Evolutionary conservation across 2,329 filamentous ascomycete species (phyloP), one percentile per base, ranked within the genome.

Genomic region (Aspergillus sojae): DNA sequence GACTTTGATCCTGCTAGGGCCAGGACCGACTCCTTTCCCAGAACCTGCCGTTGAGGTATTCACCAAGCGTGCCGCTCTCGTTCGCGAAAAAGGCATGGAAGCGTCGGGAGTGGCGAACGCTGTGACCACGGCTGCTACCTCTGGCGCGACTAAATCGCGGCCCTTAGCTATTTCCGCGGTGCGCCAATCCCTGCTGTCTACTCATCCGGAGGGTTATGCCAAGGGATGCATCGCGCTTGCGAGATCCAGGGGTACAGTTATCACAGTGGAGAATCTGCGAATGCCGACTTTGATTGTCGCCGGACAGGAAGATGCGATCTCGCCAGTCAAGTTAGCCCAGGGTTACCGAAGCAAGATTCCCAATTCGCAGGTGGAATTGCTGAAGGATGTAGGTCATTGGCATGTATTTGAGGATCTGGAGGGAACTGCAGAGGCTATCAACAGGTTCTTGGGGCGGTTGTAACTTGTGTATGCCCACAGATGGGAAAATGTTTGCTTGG

Each of bases 141-240:
- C 61, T 67, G 80, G 64, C 60, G 65, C 0, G 66, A 69, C 0
- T 81, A 80, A n/a, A 12, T 52, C 48, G 4, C 48, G 48, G 4
- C 75, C 77, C 0, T 61, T 85, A 1, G 80, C 79, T 1, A 62
- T 80, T 11, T 70, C 79, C 2, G 81, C 83, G 0, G 73, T 82
- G 10, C 70, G 80, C 6, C 67, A 82, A 30, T 82, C 79, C 5
- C 71, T 87, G 2, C 71, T 85, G 0, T 71, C 76, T 0, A 83
- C 85, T 65, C 81, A 85, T 65, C 77, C 82, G 0, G 84, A 87
- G 65, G 82, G 82, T 1, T 87, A 86, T 69, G 85, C 85, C 1
- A 87, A 87, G 64, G 84, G 78, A 0, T 84, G 82, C 48, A 74
- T 75, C 32, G 84, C 84, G 3, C 74, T 86, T 34, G 84, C 81